These are phyloP conservation scores for Datisca glomerata DNA, from an alignment of 306 rosid species.

Conservation along the genomic window DNA sequence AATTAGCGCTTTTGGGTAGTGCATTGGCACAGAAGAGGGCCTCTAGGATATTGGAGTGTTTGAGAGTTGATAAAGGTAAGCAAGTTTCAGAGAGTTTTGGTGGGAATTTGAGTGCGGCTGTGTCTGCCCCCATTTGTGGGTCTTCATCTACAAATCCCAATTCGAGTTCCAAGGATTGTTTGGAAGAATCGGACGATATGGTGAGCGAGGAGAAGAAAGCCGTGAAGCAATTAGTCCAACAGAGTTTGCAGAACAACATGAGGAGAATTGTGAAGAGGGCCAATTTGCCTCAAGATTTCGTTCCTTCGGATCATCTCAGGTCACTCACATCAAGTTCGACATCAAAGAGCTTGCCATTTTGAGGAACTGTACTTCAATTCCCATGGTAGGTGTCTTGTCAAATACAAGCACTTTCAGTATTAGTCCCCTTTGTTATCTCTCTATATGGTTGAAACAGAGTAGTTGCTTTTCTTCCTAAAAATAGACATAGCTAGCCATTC, in stretches of 20 bases:
- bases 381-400: conserved; percentile 7
- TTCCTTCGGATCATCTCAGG: conserved; percentile 57
- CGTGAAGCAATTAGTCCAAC: conserved; percentile 90
- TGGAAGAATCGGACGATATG: conserved; percentile 42
- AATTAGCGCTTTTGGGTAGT: conserved; percentile 77
- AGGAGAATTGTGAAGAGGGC: conserved; percentile 90
- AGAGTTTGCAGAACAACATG: conserved; percentile 92
- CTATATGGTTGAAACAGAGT: background rate
- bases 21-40: conserved; percentile 94
- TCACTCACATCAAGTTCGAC: conserved; percentile 75
- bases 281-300: conserved; percentile 79
- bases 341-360: conserved; percentile 92
- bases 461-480: too few relatives aligned
- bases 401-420: background rate
- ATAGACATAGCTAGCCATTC: too few relatives aligned
- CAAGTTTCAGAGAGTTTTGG: conserved; percentile 54
- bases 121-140: conserved; percentile 82
- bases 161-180: conserved; percentile 23
- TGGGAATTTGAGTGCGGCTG: conserved; percentile 37
- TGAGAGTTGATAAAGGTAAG: conserved; percentile 81
- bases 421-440: background rate
- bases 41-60: conserved; percentile 71
- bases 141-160: conserved; percentile 37
- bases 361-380: conserved; percentile 22
- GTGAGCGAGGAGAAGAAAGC: conserved; percentile 94